phyloP scores from a whole-genome alignment of 345 rosid species.

The Salix viminalis region DNA sequence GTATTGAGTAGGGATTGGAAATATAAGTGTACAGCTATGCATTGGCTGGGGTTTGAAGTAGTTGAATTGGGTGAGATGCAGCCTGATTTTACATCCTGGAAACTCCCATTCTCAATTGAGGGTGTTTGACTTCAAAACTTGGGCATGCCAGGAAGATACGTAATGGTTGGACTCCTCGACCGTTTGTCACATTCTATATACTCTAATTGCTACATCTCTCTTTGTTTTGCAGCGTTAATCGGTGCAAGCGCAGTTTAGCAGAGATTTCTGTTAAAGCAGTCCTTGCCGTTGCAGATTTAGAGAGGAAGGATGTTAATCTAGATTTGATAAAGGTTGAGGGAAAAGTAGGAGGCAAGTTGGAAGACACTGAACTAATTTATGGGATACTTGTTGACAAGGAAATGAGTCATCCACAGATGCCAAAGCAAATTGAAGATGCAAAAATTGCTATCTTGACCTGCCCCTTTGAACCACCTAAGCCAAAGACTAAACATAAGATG shows the following conservation, averaged over 20 bases:
- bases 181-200: not conserved
- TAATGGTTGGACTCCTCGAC: not conserved
- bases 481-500: conserved; percentile 98
- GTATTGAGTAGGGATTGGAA: not conserved
- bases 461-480: conserved; percentile 98
- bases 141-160: not conserved
- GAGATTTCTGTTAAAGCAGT: conserved; percentile 97
- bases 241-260: conserved; percentile 85
- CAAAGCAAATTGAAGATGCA: conserved; percentile 81
- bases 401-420: conserved; percentile 99
- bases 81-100: not conserved
- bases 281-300: conserved; percentile 91
- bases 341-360: conserved; percentile 87
- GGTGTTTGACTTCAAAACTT: not conserved
- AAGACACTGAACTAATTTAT: conserved; percentile 81
- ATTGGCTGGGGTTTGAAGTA: not conserved
- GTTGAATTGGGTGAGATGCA: not conserved
- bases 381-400: conserved; percentile 89
- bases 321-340: conserved; percentile 96
- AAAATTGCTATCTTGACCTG: conserved; percentile 96
- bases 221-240: conserved; percentile 65
- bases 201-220: not conserved
- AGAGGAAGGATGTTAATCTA: conserved; percentile 85
- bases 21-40: not conserved
- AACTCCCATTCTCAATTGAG: not conserved